A percentile compares a stretch with the other conserved stretches of the same genome.
These are phyloP conservation scores for Dalbergia cultrata DNA, from an alignment of 306 rosid species.

Conservation along the genomic window DNA sequence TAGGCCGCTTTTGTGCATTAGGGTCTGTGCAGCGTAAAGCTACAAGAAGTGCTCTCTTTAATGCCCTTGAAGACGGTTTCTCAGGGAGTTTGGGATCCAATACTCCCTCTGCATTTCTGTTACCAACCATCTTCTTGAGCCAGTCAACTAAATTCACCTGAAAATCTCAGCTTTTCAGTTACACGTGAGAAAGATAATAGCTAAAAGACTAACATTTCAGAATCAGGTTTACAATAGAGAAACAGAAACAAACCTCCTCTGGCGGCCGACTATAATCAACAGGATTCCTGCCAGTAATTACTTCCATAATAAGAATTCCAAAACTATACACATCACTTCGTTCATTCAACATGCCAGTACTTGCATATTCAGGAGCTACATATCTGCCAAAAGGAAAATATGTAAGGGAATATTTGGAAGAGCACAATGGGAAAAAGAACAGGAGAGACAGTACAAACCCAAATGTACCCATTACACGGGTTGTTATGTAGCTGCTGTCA, in stretches of 20 bases:
- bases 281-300: slow-evolving; percentile 88
- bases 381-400: slow-evolving; percentile 60
- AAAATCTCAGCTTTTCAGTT: slow-evolving; percentile 38
- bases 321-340: slow-evolving; percentile 87
- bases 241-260: slow-evolving; percentile 68
- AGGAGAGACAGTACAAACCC: slow-evolving; percentile 62
- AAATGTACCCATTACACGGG: slow-evolving; percentile 96
- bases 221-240: slow-evolving; percentile 9
- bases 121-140: slow-evolving; percentile 88
- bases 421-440: not conserved
- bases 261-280: slow-evolving; percentile 82
- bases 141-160: slow-evolving; percentile 92
- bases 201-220: not conserved
- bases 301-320: slow-evolving; percentile 92
- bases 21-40: slow-evolving; percentile 90
- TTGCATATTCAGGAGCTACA: slow-evolving; percentile 95
- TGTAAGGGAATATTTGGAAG: not conserved
- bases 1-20: slow-evolving; percentile 82
- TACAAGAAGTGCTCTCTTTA: slow-evolving; percentile 87
- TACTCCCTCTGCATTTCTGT: slow-evolving; percentile 81
- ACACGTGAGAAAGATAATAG: slow-evolving; percentile 26
- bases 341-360: slow-evolving; percentile 94
- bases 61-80: slow-evolving; percentile 80
- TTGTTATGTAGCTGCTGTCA: slow-evolving; percentile 79
- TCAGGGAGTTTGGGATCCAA: slow-evolving; percentile 85